phyloP scores from a whole-genome alignment of 176 grass and related monocot species.

The Pharus latifolius region DNA sequence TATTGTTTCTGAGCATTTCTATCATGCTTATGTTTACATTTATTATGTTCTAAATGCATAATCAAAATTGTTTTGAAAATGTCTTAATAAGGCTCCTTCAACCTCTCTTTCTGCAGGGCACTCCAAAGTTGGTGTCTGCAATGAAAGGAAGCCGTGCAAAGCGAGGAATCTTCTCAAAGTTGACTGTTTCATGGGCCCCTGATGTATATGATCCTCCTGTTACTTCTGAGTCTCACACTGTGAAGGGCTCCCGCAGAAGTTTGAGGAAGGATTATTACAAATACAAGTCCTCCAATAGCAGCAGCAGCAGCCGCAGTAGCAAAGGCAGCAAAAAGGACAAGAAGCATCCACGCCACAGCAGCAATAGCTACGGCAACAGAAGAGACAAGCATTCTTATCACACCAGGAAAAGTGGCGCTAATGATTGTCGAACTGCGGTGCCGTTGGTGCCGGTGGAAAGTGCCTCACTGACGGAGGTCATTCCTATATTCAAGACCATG shows the following conservation, averaged over 20 bases:
- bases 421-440: neutral
- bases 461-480: neutral
- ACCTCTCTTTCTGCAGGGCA: constrained; percentile 23
- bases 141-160: constrained; percentile 75
- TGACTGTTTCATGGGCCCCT: constrained; percentile 74
- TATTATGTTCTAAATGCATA: neutral
- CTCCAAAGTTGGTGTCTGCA: constrained; percentile 37
- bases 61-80: neutral
- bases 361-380: constrained; percentile 32
- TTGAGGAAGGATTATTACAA: constrained; percentile 60
- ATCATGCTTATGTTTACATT: neutral
- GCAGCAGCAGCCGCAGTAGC: constrained; percentile 29
- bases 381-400: constrained; percentile 31
- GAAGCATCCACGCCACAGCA: constrained; percentile 42
- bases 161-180: constrained; percentile 27
- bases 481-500: constrained; percentile 17
- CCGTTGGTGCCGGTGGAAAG: constrained; percentile 1
- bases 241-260: constrained; percentile 33
- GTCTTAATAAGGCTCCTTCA: neutral
- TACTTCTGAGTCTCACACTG: constrained; percentile 70
- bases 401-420: neutral
- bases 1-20: neutral
- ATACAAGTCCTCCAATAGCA: constrained; percentile 40
- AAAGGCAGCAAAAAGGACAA: constrained; percentile 43
- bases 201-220: constrained; percentile 94